Base-by-base conservation (phyloP, 768 basidiomycete species). In the Austroboletus eburneus region DNA sequence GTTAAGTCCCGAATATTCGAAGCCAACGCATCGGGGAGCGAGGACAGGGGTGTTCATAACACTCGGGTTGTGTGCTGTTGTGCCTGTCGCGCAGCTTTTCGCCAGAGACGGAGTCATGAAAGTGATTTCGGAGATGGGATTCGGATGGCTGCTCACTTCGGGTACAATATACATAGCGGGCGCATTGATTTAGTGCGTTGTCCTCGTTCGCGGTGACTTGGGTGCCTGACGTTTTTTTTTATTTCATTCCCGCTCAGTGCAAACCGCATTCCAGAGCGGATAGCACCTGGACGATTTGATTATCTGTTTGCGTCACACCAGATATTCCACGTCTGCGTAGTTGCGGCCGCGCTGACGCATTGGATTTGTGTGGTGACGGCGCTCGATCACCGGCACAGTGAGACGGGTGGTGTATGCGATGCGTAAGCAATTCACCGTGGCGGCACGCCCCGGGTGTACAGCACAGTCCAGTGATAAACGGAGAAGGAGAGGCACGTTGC, bases 291-390 rank as follows among this genome's bases (percentile, higher is more conserved):
- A 30, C 77, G 67, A 52, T 92, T 92, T 67, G 91, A 93, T 68
- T 75, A 77, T 57, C 77, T 89, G 57, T 76, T 83, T 45, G 77
- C 87, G 0, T 91, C 87, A 17, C 92, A 95, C 70, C 89, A 94
- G 66, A 86, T 95, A 56, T 94, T 96, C 66, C 93, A 94, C 61
- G 64, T 83, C 50, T 81, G 78, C 57, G 91, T 94, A 30, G 72
- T 91, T 44, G 65, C 82, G 21, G 88, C 85, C 9, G 86, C 83
- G 29, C 64, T 84, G 54, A 70, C 79, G 9, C 86, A 88, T 55
- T 89, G 83, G 67, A 64, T 67, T 29, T 72, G 69, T 54, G 72
- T 87, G 48, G 55, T 81, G 49, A 74, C 73, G 20, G 75, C 75
- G 35, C 75, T 87, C 57, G 61, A 77, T 49, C 76, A 83, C 65